A percentile compares a stretch with the other conserved stretches of the same genome.
Evolutionary conservation across 345 rosid species (phyloP).

Genomic region (Hibiscus tridactylites): DNA sequence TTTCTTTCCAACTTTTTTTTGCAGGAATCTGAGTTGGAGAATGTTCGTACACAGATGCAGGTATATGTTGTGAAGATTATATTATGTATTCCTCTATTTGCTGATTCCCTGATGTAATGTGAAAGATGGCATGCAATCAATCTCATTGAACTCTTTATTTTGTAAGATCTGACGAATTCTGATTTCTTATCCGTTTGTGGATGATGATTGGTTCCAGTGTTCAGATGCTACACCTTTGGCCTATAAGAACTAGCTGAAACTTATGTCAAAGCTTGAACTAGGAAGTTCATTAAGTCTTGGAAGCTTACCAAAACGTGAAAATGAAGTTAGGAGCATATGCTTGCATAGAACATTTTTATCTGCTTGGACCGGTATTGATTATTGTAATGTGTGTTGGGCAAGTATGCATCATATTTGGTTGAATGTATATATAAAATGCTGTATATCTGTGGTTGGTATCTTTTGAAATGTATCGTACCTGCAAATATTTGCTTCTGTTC

Average conservation of each 20-base stretch:
- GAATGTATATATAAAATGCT: background rate
- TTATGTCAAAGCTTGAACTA: background rate
- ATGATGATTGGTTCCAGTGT: background rate
- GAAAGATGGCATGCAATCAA: background rate
- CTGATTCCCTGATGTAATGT: background rate
- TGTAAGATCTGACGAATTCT: background rate
- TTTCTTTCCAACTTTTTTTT: constrained; percentile 9
- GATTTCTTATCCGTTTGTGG: background rate
- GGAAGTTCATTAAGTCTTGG: background rate
- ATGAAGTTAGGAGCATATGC: background rate
- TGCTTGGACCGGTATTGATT: background rate
- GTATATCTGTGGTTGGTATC: background rate
- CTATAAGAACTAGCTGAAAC: background rate
- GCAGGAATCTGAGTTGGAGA: constrained; percentile 83
- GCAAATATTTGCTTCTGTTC: background rate
- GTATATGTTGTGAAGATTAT: constrained; percentile 23
- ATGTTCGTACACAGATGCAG: constrained; percentile 79
- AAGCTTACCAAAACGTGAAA: background rate
- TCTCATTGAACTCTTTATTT: background rate
- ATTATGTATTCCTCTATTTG: background rate
- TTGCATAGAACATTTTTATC: background rate
- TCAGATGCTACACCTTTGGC: background rate
- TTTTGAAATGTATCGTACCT: background rate
- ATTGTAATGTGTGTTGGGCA: background rate
- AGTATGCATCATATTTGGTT: background rate